Base-by-base conservation (phyloP, 2,329 filamentous ascomycete genomes). In the Onygenales sp. region DNA sequence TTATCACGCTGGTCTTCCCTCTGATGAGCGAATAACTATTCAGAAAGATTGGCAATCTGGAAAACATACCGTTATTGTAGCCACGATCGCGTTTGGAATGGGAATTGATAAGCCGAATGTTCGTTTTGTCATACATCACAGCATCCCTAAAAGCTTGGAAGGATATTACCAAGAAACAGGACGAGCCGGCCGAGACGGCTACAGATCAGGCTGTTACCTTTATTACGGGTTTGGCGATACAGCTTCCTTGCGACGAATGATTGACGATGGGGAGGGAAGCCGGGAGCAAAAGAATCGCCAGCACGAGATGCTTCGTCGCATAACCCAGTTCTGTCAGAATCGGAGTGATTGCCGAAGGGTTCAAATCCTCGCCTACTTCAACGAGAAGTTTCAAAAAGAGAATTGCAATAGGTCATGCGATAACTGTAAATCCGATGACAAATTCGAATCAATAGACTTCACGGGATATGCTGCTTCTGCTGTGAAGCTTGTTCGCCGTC, bases 81-180 rank as follows among this genome's bases (percentile, higher is more conserved):
- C 93, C 17, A 98, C 93, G 0, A 97, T 98, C 67, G 93, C 93
- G 27, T 98, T 98, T 66, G 93, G 93, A 6, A 98, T 98, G 93
- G 93, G 93, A n/a, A 98, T 98, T 59, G 93, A 98, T 74, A 98
- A 98, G 68, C 82, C 91, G 0, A 87, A 98, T 66, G 93, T 98
- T 47, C 87, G 93, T 32, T 98, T 95, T 66, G 93, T 98, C 36
- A 88, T 98, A 42, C 94, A 98, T 65, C 86, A 95, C 63, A 87
- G 84, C 43, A 77, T 98, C 5, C 93, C 93, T 1, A 97, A 98
- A 70, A 96, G 89, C 62, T 74, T 98, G 52, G 93, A 98, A 71
- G 93, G 93, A 0, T 98, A 98, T 68, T 98, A 98, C 65, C 93
- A 98, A 67, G 93, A 98, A 69, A 98, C 93, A 44, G 93, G 93